Evolutionary conservation across 345 rosid species (phyloP).

Genomic region (Gossypium ekmanianum): DNA sequence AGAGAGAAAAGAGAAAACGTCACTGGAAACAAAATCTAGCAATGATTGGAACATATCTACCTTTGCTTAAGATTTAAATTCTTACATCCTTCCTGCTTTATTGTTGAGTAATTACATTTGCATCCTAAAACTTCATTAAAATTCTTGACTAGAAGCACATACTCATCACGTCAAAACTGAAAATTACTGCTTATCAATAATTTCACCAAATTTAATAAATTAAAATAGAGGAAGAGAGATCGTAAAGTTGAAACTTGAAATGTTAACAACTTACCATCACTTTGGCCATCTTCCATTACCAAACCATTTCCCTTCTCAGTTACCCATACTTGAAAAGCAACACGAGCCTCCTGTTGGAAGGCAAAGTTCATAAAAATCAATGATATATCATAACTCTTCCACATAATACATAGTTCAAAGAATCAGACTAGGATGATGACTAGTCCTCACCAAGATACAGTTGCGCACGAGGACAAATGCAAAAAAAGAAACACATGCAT

Average conservation of each 20-base stretch:
- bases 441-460: no score
- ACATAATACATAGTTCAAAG: background rate
- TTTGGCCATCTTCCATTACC: conserved; percentile 62
- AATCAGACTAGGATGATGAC: background rate
- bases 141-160: background rate
- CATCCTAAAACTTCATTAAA: background rate
- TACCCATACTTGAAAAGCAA: conserved; percentile 84
- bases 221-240: background rate
- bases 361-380: conserved; percentile 3
- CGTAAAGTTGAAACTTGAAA: conserved; percentile 8
- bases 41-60: background rate
- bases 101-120: background rate
- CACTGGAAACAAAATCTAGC: background rate
- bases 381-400: background rate
- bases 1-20: background rate
- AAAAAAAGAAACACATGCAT: background rate
- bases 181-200: background rate
- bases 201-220: background rate
- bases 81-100: background rate
- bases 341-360: conserved; percentile 69
- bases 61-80: background rate
- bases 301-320: conserved; percentile 70
- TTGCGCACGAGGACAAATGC: background rate
- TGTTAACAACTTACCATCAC: conserved; percentile 49
- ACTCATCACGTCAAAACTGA: background rate